Percentiles rank a stretch among this genome's conserved stretches.
phyloP scores from a whole-genome alignment of 768 basidiomycete genomes.

The Antrodiella citrinella region DNA sequence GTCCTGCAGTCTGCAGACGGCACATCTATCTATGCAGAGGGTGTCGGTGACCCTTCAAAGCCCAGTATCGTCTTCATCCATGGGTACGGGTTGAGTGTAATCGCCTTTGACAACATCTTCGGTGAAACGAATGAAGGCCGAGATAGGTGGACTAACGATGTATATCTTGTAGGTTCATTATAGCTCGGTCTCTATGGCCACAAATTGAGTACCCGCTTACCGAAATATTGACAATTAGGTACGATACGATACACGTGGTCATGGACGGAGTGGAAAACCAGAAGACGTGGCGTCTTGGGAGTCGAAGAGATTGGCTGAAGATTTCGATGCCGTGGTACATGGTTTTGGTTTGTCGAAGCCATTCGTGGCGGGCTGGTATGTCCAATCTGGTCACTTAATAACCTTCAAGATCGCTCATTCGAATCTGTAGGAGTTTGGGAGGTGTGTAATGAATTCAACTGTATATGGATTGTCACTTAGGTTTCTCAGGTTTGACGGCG shows the following conservation, averaged over 20 bases:
- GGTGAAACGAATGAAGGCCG: neutral
- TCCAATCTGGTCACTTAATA: no score
- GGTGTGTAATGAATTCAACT: no score
- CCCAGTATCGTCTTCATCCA: slow-evolving; percentile 17
- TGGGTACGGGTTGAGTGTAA: slow-evolving; percentile 8
- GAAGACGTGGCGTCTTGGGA: neutral
- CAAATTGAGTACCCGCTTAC: neutral
- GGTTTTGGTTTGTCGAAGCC: slow-evolving; percentile 8
- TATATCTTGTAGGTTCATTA: slow-evolving; percentile 11
- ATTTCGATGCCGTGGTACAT: slow-evolving; percentile 6
- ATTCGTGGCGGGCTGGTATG: slow-evolving; percentile 7
- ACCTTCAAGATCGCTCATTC: no score
- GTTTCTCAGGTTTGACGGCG: neutral
- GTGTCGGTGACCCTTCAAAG: slow-evolving; percentile 14
- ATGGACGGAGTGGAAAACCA: slow-evolving; percentile 9
- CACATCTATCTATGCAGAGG: slow-evolving; percentile 16
- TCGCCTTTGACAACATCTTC: slow-evolving; percentile 12
- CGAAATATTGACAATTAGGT: slow-evolving; percentile 6
- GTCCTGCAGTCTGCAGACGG: slow-evolving; percentile 12
- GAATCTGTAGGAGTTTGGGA: neutral
- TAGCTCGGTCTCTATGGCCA: no score
- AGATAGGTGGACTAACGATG: slow-evolving; percentile 1
- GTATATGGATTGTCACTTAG: neutral
- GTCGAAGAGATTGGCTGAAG: slow-evolving; percentile 6
- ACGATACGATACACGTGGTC: slow-evolving; percentile 10